Evolutionary conservation across 1,139 yeast genomes (phyloP).

Genomic region (Scheffersomyces titani): DNA sequence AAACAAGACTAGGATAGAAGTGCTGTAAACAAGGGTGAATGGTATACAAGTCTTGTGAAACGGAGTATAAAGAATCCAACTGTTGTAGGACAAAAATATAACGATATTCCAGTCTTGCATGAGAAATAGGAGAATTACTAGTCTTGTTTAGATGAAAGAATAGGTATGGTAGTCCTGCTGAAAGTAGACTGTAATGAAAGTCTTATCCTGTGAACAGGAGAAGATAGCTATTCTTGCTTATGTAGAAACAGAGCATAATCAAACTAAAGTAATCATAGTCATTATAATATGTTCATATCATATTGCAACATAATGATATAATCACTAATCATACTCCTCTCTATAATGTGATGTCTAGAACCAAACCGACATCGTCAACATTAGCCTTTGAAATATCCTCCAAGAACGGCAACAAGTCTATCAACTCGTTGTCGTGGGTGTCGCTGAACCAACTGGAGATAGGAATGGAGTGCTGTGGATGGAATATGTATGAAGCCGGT

Average conservation of each 20-base stretch:
- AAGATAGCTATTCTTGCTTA: neutral
- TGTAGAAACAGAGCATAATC: neutral
- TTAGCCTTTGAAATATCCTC: conserved; percentile 71
- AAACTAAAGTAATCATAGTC: too few species aligned
- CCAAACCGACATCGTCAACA: conserved; percentile 82
- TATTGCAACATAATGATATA: too few species aligned
- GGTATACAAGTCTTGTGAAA: neutral
- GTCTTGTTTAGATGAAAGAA: too few species aligned
- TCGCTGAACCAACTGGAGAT: conserved; percentile 98
- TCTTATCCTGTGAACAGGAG: neutral
- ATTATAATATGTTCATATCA: too few species aligned
- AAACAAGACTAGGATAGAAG: neutral
- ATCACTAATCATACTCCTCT: neutral
- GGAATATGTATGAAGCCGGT: conserved; percentile 95
- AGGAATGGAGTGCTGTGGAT: conserved; percentile 98
- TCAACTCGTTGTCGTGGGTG: conserved; percentile 91
- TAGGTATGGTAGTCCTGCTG: neutral
- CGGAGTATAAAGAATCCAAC: neutral
- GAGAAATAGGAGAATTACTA: too few species aligned
- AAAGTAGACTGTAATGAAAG: neutral
- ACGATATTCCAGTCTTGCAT: neutral
- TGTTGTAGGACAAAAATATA: neutral
- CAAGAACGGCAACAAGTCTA: conserved; percentile 87
- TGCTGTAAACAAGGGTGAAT: neutral
- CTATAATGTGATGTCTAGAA: conserved; percentile 67